phyloP scores from a whole-genome alignment of 23 red algal species.

The Pyropia haitanensis region DNA sequence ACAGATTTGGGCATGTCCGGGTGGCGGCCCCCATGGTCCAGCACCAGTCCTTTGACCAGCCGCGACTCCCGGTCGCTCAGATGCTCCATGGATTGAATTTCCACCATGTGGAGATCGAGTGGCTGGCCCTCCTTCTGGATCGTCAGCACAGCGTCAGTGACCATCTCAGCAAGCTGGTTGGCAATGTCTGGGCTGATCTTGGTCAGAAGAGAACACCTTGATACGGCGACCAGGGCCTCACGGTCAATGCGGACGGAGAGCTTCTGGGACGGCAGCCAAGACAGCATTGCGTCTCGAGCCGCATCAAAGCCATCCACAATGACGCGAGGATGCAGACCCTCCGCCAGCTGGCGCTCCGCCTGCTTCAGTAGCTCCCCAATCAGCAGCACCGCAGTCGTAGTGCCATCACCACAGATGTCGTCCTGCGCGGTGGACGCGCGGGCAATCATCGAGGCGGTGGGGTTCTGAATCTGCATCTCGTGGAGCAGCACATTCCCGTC shows the following conservation, averaged over 20 bases:
- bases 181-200: constrained; percentile 65
- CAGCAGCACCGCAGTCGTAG: constrained; percentile 82
- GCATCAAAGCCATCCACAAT: constrained; percentile 92
- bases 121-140: constrained; percentile 60
- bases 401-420: constrained; percentile 91
- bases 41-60: constrained; percentile 74
- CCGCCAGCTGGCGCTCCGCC: constrained; percentile 84
- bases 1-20: constrained; percentile 98
- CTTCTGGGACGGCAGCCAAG: constrained; percentile 75
- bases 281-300: constrained; percentile 59
- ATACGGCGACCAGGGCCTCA: constrained; percentile 68
- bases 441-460: constrained; percentile 90
- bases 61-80: constrained; percentile 56
- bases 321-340: constrained; percentile 85
- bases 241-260: constrained; percentile 50
- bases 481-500: constrained; percentile 93
- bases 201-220: constrained; percentile 73
- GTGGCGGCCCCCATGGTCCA: constrained; percentile 95
- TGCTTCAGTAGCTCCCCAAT: constrained; percentile 92
- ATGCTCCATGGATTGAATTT: constrained; percentile 84
- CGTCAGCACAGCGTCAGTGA: constrained; percentile 86
- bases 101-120: constrained; percentile 98
- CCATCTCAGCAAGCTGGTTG: constrained; percentile 59
- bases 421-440: constrained; percentile 92
- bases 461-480: constrained; percentile 99